phyloP scores from a whole-genome alignment of 2,329 filamentous ascomycete genomes.

The Calonectria multiphialidica region DNA sequence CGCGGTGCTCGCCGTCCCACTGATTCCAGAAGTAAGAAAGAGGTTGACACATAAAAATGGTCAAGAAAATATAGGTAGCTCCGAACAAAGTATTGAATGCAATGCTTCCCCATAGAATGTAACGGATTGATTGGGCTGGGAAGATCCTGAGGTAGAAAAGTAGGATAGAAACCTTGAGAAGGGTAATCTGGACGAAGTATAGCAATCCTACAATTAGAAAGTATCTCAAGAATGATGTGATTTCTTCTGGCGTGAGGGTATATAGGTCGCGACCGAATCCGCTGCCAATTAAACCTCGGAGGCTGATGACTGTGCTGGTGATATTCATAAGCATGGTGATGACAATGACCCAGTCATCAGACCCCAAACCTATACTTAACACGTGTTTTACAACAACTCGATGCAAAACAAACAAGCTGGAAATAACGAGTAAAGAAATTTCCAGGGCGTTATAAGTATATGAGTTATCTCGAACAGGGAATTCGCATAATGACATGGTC shows the following conservation, averaged over 20 bases:
- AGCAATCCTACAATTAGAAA: constrained; percentile 52
- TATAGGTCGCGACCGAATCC: constrained; percentile 51
- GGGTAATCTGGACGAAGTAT: constrained; percentile 52
- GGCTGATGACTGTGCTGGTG: background rate
- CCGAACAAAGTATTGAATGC: constrained; percentile 47
- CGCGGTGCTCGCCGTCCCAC: constrained; percentile 2
- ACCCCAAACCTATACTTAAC: background rate
- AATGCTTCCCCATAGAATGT: constrained; percentile 48
- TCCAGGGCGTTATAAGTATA: background rate
- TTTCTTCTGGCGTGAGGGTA: constrained; percentile 41
- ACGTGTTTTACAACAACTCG: background rate
- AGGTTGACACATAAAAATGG: constrained; percentile 54
- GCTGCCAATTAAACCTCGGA: background rate
- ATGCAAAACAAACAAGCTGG: background rate
- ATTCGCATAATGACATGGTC: background rate
- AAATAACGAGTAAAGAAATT: background rate
- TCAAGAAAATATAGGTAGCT: constrained; percentile 46
- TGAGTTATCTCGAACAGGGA: background rate
- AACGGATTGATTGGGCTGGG: constrained; percentile 43
- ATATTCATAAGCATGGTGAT: background rate
- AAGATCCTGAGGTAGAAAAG: constrained; percentile 60
- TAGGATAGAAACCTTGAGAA: constrained; percentile 56
- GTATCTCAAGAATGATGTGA: constrained; percentile 41
- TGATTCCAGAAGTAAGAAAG: constrained; percentile 54
- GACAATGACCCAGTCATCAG: background rate